phyloP scores from a whole-genome alignment of 2,329 filamentous ascomycete genomes.

The Fusarium poae region DNA sequence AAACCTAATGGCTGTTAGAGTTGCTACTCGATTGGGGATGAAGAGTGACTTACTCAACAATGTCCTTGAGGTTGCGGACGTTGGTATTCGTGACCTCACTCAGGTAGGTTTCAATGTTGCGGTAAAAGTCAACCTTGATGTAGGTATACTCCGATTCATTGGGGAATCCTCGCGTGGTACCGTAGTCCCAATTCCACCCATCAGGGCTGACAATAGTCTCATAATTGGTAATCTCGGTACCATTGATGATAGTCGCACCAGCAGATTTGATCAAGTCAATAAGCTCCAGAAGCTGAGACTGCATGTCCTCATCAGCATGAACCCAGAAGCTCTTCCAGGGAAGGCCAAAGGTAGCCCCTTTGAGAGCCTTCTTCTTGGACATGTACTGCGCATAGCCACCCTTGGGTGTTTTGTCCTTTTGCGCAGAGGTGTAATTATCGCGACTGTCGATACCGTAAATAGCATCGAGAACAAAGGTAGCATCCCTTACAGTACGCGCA shows the following conservation, averaged over 20 bases:
- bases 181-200: constrained; percentile 83
- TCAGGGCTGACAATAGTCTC: constrained; percentile 70
- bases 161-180: constrained; percentile 69
- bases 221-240: constrained; percentile 75
- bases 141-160: constrained; percentile 82
- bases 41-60: constrained; percentile 64
- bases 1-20: constrained; percentile 64
- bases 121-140: constrained; percentile 78
- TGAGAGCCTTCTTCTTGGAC: constrained; percentile 64
- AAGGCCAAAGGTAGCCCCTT: constrained; percentile 75
- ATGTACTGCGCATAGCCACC: constrained; percentile 71
- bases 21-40: accelerated
- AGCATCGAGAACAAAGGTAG: constrained; percentile 73
- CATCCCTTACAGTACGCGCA: constrained; percentile 76
- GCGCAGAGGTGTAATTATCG: constrained; percentile 75
- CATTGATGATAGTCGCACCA: constrained; percentile 77
- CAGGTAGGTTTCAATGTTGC: constrained; percentile 72
- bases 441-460: constrained; percentile 74
- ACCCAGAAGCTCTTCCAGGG: constrained; percentile 81
- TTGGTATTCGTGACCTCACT: constrained; percentile 71
- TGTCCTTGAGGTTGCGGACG: constrained; percentile 71
- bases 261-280: constrained; percentile 68
- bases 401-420: constrained; percentile 65
- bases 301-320: constrained; percentile 68
- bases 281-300: constrained; percentile 60